phyloP scores from a whole-genome alignment of 208 protist species.

The Wallacemonas sp. region DNA sequence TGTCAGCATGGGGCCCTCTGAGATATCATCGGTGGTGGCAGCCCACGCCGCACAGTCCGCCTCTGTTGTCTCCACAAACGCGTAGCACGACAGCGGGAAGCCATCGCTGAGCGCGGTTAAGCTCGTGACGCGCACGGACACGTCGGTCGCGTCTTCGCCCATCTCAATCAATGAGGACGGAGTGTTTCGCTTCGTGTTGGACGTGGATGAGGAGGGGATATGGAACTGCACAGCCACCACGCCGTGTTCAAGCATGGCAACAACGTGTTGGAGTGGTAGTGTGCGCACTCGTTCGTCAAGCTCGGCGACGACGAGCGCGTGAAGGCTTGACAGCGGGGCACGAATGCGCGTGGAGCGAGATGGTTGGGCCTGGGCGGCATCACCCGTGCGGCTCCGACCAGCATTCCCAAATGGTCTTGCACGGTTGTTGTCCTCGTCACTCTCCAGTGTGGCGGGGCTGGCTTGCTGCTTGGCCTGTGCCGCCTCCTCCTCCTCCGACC shows the following conservation, averaged over 20 bases:
- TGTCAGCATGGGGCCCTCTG: constrained; percentile 3
- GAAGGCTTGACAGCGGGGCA: constrained; percentile 24
- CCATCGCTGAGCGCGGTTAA: constrained; percentile 41
- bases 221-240: constrained; percentile 71
- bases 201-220: background rate
- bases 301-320: constrained; percentile 32
- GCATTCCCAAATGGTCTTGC: too few species aligned
- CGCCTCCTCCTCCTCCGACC: background rate
- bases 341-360: constrained; percentile 27
- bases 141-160: background rate
- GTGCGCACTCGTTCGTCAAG: constrained; percentile 11
- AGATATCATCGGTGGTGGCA: background rate
- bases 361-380: too few species aligned
- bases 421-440: too few species aligned
- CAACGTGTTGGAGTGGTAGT: constrained; percentile 40
- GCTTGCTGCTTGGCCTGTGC: too few species aligned
- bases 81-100: constrained; percentile 78
- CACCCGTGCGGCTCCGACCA: too few species aligned
- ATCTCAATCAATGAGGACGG: background rate
- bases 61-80: constrained; percentile 77
- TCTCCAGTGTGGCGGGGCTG: too few species aligned
- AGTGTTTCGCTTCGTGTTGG: background rate
- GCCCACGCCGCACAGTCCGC: constrained; percentile 26
- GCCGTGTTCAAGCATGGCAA: constrained; percentile 61
- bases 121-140: constrained; percentile 29